Percentiles rank a stretch among this genome's conserved stretches.
These are phyloP conservation scores for Termitomyces sp. DNA, from an alignment of 768 basidiomycete species.

Conservation along the genomic window DNA sequence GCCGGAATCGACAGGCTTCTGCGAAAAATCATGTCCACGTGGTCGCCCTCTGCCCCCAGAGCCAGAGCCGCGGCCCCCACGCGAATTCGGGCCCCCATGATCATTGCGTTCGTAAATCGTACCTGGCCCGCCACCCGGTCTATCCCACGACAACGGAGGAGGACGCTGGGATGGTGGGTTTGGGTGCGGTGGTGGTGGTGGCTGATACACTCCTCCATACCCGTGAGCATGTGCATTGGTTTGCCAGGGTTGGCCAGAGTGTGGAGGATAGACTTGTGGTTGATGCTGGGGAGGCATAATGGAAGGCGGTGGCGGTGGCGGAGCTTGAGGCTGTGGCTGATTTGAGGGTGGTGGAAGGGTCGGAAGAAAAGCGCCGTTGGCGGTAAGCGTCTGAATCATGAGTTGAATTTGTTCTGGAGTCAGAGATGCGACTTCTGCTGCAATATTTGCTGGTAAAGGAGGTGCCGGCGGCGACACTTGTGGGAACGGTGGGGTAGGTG, in stretches of 20 bases:
- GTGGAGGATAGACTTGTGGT: constrained; percentile 17
- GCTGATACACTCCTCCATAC: constrained; percentile 13
- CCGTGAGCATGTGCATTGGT: constrained; percentile 3
- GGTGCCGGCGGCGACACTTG: constrained; percentile 19
- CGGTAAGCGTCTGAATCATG: constrained; percentile 57
- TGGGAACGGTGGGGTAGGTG: constrained; percentile 15
- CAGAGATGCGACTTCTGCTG: constrained; percentile 68
- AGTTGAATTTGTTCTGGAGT: constrained; percentile 75
- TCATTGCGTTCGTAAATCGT: constrained; percentile 30
- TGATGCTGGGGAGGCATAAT: constrained; percentile 21
- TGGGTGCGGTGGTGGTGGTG: constrained; percentile 10
- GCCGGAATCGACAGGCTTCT: constrained; percentile 49
- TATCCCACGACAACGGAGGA: constrained; percentile 23
- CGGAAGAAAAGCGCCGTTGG: constrained; percentile 30
- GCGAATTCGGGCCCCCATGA: constrained; percentile 28
- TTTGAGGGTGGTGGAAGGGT: constrained; percentile 10
- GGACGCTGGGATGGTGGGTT: constrained; percentile 18
- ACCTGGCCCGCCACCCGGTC: constrained; percentile 20
- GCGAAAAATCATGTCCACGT: constrained; percentile 25
- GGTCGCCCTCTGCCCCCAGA: constrained; percentile 28
- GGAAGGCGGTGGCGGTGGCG: constrained; percentile 13
- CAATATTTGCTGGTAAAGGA: constrained; percentile 46
- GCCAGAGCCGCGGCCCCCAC: constrained; percentile 20
- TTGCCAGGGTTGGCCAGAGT: constrained; percentile 15
- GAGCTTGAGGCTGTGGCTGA: constrained; percentile 3